These are phyloP conservation scores for Filobasidium uniguttulatum DNA, from an alignment of 1,284 basidiomycete genomes.

Conservation along the genomic window DNA sequence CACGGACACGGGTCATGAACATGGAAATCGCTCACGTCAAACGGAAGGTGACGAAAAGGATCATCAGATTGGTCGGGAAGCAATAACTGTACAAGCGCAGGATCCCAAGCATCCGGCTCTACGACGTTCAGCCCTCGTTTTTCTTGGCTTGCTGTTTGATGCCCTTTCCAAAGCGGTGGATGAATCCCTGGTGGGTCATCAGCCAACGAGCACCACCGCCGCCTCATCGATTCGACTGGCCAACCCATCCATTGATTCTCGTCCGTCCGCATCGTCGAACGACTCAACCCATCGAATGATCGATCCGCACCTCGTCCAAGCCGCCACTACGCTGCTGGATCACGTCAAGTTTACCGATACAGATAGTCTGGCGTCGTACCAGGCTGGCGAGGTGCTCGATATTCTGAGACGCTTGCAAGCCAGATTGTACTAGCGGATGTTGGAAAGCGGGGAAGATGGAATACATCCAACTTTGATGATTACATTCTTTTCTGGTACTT, in stretches of 20 bases:
- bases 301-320: constrained; percentile 39
- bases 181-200: no score
- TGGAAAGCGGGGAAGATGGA: no score
- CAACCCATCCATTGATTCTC: neutral
- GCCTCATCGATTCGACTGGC: neutral
- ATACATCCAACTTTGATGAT: no score
- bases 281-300: constrained; percentile 6
- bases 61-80: constrained; percentile 43
- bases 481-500: no score
- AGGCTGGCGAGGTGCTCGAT: constrained; percentile 55
- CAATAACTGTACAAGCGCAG: constrained; percentile 41
- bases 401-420: constrained; percentile 3
- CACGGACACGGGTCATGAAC: constrained; percentile 17
- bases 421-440: neutral
- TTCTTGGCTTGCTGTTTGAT: constrained; percentile 53
- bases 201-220: neutral
- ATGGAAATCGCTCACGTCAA: neutral
- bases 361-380: constrained; percentile 57
- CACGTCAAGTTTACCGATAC: constrained; percentile 61
- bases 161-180: constrained; percentile 26
- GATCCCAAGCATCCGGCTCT: constrained; percentile 61
- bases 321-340: constrained; percentile 50
- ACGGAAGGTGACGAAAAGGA: constrained; percentile 15
- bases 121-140: constrained; percentile 65
- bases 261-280: neutral